Conservation (phyloP, 169 alveolate species). For the Cryptosporidium xiaoi region DNA sequence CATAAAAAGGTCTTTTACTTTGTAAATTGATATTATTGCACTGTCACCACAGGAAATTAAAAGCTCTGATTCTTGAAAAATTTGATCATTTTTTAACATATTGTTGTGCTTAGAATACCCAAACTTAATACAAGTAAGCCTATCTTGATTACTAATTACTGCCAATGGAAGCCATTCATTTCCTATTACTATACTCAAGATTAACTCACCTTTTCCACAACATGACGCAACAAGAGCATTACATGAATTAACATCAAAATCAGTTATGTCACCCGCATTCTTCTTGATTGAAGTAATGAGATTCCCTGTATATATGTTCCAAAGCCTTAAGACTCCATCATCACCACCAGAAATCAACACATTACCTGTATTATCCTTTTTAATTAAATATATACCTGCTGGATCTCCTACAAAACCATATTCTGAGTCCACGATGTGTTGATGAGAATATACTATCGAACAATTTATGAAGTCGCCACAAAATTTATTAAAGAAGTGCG, state of each 20-base stretch:
- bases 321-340: constrained; percentile 83
- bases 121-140: constrained; percentile 50
- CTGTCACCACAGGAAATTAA: constrained; percentile 54
- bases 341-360: constrained; percentile 85
- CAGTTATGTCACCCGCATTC: constrained; percentile 83
- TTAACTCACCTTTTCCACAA: constrained; percentile 80
- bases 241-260: constrained; percentile 81
- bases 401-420: constrained; percentile 69
- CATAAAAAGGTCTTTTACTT: constrained; percentile 33
- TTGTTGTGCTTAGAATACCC: constrained; percentile 45
- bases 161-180: constrained; percentile 59
- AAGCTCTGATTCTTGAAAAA: constrained; percentile 47
- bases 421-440: constrained; percentile 71
- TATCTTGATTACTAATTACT: constrained; percentile 49
- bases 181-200: constrained; percentile 30
- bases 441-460: constrained; percentile 50
- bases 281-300: constrained; percentile 78
- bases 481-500: constrained; percentile 2
- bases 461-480: not conserved
- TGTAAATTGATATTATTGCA: constrained; percentile 56
- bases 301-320: constrained; percentile 82
- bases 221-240: constrained; percentile 81
- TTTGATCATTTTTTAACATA: not conserved
- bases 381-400: constrained; percentile 52
- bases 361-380: constrained; percentile 80